A percentile compares a stretch with the other conserved stretches of the same genome.
These are phyloP conservation scores for Aspergillus steynii DNA, from an alignment of 495 filamentous ascomycete species.

Conservation along the genomic window DNA sequence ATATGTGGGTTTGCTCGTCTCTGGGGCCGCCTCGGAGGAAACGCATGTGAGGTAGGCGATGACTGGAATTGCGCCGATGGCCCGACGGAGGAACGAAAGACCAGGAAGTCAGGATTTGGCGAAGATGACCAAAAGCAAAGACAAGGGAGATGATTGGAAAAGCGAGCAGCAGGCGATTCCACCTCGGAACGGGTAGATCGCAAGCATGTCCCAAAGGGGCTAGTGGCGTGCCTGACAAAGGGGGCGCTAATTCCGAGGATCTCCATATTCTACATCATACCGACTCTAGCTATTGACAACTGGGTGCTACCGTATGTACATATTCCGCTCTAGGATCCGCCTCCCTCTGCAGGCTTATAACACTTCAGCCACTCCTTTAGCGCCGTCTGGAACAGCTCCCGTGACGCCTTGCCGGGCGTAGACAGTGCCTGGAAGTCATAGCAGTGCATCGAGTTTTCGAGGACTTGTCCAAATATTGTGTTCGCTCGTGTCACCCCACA, in stretches of 20 bases:
- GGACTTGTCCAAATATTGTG: slow-evolving; percentile 53
- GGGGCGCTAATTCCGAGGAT: neutral
- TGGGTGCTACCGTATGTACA: too few species aligned
- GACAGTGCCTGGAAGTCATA: slow-evolving; percentile 48
- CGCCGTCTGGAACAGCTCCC: slow-evolving; percentile 39
- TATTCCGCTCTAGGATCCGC: neutral
- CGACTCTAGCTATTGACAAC: too few species aligned
- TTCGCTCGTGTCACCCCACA: slow-evolving; percentile 43
- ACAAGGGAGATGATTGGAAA: neutral
- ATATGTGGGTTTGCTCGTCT: neutral
- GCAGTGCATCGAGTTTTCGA: slow-evolving; percentile 50
- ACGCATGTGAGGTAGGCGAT: neutral
- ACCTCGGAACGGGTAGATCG: slow-evolving; percentile 18
- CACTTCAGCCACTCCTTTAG: slow-evolving; percentile 52
- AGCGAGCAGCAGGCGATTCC: neutral
- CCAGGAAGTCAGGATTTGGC: neutral
- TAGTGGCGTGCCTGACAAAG: slow-evolving; percentile 6
- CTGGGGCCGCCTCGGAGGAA: slow-evolving; percentile 1
- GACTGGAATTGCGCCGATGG: neutral
- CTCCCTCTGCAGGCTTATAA: slow-evolving; percentile 21
- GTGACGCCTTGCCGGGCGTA: slow-evolving; percentile 30
- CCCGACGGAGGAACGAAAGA: neutral
- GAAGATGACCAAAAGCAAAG: neutral
- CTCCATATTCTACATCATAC: too few species aligned
- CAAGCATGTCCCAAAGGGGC: slow-evolving; percentile 28